Evolutionary conservation across 2,329 filamentous ascomycete genomes (phyloP), one percentile per base, ranked within the genome.

Genomic region (Alternaria burnsii): DNA sequence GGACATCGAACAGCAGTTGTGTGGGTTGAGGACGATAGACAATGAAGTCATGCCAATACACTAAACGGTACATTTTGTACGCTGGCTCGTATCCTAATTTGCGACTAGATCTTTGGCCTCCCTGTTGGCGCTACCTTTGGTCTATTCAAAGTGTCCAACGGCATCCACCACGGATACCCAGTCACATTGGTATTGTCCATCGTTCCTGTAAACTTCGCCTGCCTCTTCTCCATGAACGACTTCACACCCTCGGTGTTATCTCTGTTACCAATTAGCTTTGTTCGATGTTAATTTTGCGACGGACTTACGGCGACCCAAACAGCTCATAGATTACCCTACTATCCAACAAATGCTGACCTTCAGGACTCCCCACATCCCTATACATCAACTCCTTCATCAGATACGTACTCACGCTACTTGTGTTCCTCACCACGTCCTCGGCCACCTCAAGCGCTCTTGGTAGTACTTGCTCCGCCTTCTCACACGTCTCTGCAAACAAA

Each of bases 301-400:
- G 11, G 78, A 72, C 80, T 76, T 69, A 80, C 79, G 64, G 62
- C 61, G 78, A 85, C 10, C 78, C 79, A 75, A 88, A 88, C 59
- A 90, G 60, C 65, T 89, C 86, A 70, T 84, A 85, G 57, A 91
- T 82, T n/a, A 91, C 76, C 62, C 81, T 83, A 65, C 85, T 88
- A 78, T 94, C 91, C 30, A 93, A 78, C 65, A 92, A 76, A 80
- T 92, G 90, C 55, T 90, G 86, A 51, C 83, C 89, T 79, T 94
- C 91, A 0, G 90, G 85, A 22, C 83, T 87, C 18, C 79, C 82
- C 0, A 83, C 81, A 36, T 84, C 83, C 30, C 86, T 80, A 68
- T 85, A 92, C 81, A 93, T 88, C 81, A 94, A 77, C 70, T 92
- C 90, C 71, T 87, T 86, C 85, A 91, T 93, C 57, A 92, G 71